Conservation (phyloP, 805 yeast species). For the Sugiyamaella mastotermitis region DNA sequence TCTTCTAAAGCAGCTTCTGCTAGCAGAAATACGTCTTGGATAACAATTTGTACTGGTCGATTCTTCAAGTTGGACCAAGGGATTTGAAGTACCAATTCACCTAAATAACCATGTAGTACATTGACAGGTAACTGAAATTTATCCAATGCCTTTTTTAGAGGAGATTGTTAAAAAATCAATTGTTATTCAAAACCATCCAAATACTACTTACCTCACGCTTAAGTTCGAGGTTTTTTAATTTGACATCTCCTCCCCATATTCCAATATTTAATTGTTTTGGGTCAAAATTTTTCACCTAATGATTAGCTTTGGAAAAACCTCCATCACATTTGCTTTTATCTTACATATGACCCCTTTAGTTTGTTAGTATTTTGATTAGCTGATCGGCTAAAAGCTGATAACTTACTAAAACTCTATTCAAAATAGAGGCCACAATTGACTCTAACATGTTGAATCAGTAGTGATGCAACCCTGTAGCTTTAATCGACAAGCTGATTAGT, state of each 20-base stretch:
- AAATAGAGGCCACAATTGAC: conserved; percentile 37
- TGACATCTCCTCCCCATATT: conserved; percentile 96
- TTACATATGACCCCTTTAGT: too few species aligned
- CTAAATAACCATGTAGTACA: conserved; percentile 83
- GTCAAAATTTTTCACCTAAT: conserved; percentile 74
- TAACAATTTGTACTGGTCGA: conserved; percentile 81
- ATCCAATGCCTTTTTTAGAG: conserved; percentile 61
- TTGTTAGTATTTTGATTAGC: too few species aligned
- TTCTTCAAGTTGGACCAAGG: conserved; percentile 96
- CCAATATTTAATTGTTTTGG: conserved; percentile 93
- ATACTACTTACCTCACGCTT: conserved; percentile 54
- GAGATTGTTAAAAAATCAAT: not conserved
- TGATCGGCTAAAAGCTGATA: too few species aligned
- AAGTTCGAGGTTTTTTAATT: conserved; percentile 65
- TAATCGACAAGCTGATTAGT: too few species aligned
- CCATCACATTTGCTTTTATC: too few species aligned
- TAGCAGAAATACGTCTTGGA: conserved; percentile 80
- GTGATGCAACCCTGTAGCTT: too few species aligned
- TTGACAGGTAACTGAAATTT: conserved; percentile 79
- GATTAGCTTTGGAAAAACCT: too few species aligned
- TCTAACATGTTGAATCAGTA: conserved; percentile 36
- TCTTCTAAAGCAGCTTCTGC: conserved; percentile 67
- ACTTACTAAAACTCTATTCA: conserved; percentile 35
- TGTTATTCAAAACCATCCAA: not conserved
- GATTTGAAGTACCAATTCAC: conserved; percentile 81